phyloP scores from a whole-genome alignment of 139 green algal species.

The Dunaliella primolecta region DNA sequence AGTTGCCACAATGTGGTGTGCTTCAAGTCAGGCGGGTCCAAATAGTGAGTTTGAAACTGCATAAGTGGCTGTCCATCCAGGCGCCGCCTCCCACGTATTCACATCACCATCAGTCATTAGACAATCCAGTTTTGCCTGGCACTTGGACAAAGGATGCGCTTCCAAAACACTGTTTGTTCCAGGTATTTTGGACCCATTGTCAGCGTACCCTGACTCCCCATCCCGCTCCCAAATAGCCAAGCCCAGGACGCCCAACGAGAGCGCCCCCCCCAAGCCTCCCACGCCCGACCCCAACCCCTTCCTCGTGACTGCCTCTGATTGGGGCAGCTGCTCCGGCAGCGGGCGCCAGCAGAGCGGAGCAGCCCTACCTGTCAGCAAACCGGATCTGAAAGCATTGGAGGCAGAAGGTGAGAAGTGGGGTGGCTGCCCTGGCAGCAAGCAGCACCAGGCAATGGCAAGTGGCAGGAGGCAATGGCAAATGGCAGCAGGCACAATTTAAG shows the following conservation, averaged over 20 bases:
- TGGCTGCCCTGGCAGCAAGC: too few relatives aligned
- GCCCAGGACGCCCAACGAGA: not conserved
- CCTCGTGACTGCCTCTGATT: slow-evolving; percentile 12
- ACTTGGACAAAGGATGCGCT: too few relatives aligned
- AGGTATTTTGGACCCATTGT: not conserved
- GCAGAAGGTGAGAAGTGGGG: slow-evolving; percentile 4
- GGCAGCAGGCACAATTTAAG: not conserved
- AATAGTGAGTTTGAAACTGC: too few relatives aligned
- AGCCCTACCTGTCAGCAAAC: slow-evolving; percentile 20
- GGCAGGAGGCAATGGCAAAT: too few relatives aligned
- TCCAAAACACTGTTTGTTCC: too few relatives aligned
- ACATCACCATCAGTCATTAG: too few relatives aligned
- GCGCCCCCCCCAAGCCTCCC: not conserved
- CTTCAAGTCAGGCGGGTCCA: too few relatives aligned
- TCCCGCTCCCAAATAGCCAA: not conserved
- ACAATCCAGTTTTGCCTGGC: too few relatives aligned
- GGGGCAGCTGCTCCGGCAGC: slow-evolving; percentile 7
- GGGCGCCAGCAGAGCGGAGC: slow-evolving; percentile 1
- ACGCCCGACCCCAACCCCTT: slow-evolving; percentile 23
- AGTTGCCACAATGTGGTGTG: too few relatives aligned
- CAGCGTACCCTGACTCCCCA: not conserved
- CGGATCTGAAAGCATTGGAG: slow-evolving; percentile 5
- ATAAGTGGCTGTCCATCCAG: too few relatives aligned
- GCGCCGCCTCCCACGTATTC: too few relatives aligned
- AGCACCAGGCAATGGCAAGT: too few relatives aligned